These are phyloP conservation scores for Penicillium malachiteum DNA, from an alignment of 495 filamentous ascomycete genomes.

Conservation along the genomic window DNA sequence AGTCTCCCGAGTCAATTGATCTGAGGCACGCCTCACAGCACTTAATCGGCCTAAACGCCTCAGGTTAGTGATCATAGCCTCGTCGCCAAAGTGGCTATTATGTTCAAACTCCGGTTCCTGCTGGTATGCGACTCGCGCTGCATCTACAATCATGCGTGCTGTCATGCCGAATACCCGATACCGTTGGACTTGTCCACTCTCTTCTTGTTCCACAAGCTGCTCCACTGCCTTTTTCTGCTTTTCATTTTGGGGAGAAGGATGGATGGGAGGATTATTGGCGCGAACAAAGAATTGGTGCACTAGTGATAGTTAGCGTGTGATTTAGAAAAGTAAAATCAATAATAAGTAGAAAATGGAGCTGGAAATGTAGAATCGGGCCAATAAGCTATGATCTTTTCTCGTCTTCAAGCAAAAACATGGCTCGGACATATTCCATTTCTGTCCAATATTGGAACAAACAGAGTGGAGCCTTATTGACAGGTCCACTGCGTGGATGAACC, in stretches of 20 bases:
- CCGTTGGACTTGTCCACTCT: constrained; percentile 43
- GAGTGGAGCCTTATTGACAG: background rate
- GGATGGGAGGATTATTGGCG: constrained; percentile 55
- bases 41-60: constrained; percentile 59
- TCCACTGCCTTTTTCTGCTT: constrained; percentile 30
- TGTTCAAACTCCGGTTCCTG: constrained; percentile 82
- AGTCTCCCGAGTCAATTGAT: constrained; percentile 57
- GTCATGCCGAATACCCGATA: constrained; percentile 94
- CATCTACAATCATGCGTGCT: constrained; percentile 81
- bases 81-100: constrained; percentile 77
- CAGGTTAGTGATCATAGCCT: constrained; percentile 66
- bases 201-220: constrained; percentile 42
- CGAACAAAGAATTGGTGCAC: constrained; percentile 88
- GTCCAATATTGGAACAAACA: background rate
- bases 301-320: constrained; percentile 8
- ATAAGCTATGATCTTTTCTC: too few relatives aligned
- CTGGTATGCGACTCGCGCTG: constrained; percentile 77
- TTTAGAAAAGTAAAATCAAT: background rate
- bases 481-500: background rate
- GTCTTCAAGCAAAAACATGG: background rate
- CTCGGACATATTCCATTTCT: background rate
- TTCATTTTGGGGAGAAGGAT: constrained; percentile 35
- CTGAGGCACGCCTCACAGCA: constrained; percentile 44
- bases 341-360: background rate
- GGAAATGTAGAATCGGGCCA: too few relatives aligned